These are phyloP conservation scores for Penicillium simplicissimum DNA, from an alignment of 495 filamentous ascomycete genomes.

Conservation along the genomic window DNA sequence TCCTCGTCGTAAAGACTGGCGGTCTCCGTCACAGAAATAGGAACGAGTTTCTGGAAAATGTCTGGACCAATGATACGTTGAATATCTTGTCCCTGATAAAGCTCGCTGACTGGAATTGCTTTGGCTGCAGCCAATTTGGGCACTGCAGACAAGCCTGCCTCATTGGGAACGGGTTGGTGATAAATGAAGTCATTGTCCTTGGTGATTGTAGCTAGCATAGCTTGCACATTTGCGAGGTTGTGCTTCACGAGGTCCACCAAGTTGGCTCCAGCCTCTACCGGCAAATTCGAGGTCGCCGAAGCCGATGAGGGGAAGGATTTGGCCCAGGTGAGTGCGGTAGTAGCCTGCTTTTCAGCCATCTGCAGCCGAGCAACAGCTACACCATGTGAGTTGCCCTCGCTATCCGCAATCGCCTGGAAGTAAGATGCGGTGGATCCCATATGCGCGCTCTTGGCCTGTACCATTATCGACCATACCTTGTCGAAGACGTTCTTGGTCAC, in stretches of 20 bases:
- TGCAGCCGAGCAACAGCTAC: constrained; percentile 82
- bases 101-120: constrained; percentile 92
- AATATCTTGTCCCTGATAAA: constrained; percentile 97
- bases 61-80: constrained; percentile 95
- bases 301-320: constrained; percentile 79
- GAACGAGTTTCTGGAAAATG: constrained; percentile 95
- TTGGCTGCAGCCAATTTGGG: constrained; percentile 96
- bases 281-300: constrained; percentile 79
- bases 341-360: constrained; percentile 71
- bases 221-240: constrained; percentile 77
- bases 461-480: constrained; percentile 86
- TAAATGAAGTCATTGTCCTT: constrained; percentile 99
- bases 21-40: constrained; percentile 93
- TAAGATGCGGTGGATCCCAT: constrained; percentile 88
- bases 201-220: constrained; percentile 68
- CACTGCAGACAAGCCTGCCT: constrained; percentile 75
- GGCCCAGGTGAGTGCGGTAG: constrained; percentile 74
- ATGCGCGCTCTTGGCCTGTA: constrained; percentile 84
- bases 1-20: constrained; percentile 98
- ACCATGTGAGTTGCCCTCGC: constrained; percentile 84
- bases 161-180: constrained; percentile 85
- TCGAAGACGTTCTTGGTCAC: constrained; percentile 91
- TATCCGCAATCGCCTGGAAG: constrained; percentile 89
- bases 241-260: constrained; percentile 81
- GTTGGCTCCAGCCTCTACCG: constrained; percentile 69